Evolutionary conservation across 2,329 filamentous ascomycete genomes (phyloP), one percentile per base, ranked within the genome.

Genomic region (Colletotrichum costaricense): DNA sequence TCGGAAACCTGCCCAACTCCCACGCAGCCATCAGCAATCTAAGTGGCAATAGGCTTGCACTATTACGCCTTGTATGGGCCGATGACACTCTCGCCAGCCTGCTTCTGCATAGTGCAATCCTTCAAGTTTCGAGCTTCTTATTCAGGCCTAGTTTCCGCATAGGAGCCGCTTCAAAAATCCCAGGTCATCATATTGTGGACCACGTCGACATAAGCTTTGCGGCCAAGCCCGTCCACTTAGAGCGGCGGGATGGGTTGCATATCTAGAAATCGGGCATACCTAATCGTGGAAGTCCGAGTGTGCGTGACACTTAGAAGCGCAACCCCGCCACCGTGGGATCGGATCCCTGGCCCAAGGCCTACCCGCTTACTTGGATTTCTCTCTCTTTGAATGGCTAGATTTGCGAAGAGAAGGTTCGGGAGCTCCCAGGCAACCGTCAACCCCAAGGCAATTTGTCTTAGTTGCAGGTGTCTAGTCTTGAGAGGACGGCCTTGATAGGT

Each of bases 261-360:
- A 35, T 52, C 28, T 19, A 19, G 30, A 42, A 16, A 22, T 14
- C n/a, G 42, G 24, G n/a, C 38, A n/a, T n/a, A 14, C 9, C 6
- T 6, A 5, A 12, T 26, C 24, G 58, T 72, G 58, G 24, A 69
- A 64, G n/a, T 69, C 69, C 58, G 69, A 42, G n/a, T 59, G n/a
- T 69, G 65, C 52, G 65, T 33, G 12, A 3, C 16, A 12, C 24
- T 54, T 12, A 5, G 19, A 46, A 54, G 52, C 59, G 65, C 24
- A 58, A 63, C 69, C 42, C 69, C 58, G 58, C 69, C 65, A 19
- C 26, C 5, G 58, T 42, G 33, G 65, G 69, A 69, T 72, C 24
- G 38, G n/a, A 22, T 54, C 22, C 58, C 65, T 16, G 2, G 35
- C 24, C 24, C 9, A 3, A 19, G 60, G 7, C 22, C 11, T 14